A percentile compares a stretch with the other conserved stretches of the same genome.
These are phyloP conservation scores for Cladosporium sp. DNA, from an alignment of 2,329 filamentous ascomycete genomes.

Conservation along the genomic window DNA sequence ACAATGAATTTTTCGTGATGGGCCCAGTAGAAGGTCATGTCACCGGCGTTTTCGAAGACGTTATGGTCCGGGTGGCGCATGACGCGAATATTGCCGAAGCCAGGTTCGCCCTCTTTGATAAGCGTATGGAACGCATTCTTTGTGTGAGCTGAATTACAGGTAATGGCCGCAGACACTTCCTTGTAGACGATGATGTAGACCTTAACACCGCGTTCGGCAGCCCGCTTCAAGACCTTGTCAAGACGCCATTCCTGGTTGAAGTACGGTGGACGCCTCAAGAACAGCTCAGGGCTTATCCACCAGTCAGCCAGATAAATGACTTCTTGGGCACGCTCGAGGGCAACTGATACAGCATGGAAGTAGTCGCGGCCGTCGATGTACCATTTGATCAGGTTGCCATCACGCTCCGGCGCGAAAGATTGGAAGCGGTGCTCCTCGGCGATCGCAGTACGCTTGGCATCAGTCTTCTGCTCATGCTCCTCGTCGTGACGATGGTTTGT, in stretches of 20 bases:
- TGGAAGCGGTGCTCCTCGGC: constrained; percentile 73
- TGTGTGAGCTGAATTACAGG: constrained; percentile 89
- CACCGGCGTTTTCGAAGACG: constrained; percentile 83
- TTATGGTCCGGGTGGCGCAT: constrained; percentile 96
- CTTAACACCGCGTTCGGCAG: constrained; percentile 87
- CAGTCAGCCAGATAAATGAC: constrained; percentile 95
- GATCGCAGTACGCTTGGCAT: constrained; percentile 71
- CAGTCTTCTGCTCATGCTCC: constrained; percentile 78
- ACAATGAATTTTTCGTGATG: constrained; percentile 98
- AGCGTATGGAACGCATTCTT: constrained; percentile 78
- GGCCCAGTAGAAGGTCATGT: constrained; percentile 97
- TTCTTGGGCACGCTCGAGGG: constrained; percentile 84
- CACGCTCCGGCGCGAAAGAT: constrained; percentile 84
- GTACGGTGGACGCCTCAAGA: constrained; percentile 78
- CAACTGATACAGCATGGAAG: constrained; percentile 85
- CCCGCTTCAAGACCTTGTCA: constrained; percentile 80
- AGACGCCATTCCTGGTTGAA: constrained; percentile 80
- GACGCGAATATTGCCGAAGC: constrained; percentile 81
- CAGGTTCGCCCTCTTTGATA: constrained; percentile 75
- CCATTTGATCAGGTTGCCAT: constrained; percentile 84
- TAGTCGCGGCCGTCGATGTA: constrained; percentile 96
- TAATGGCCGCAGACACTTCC: constrained; percentile 62
- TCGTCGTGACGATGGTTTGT: constrained; percentile 89
- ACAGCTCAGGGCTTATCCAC: constrained; percentile 91
- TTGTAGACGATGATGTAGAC: constrained; percentile 93